Base-by-base conservation (phyloP, 148 eudicot species). In the Rheum nobile region DNA sequence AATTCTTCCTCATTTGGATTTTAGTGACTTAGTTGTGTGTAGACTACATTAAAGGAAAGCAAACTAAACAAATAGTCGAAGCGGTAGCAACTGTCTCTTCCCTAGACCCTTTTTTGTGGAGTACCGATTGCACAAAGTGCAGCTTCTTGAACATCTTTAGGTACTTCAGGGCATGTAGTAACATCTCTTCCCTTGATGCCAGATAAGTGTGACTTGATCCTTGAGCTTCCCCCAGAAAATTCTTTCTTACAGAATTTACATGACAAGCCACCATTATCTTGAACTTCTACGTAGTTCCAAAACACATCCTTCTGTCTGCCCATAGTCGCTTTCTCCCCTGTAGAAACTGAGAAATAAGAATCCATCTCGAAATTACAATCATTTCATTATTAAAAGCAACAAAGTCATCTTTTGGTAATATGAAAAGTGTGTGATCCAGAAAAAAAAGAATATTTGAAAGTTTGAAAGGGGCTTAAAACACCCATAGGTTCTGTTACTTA, bases 191-290 rank as follows among this genome's bases (percentile, higher is more conserved):
- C 73, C 35, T 46, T 71, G 38, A 71, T 71, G 12, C 73, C 73
- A 31, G 73, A 71, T 43, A 71, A 71, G 52, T 71, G 73, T 41
- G 73, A 71, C 52, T 71, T 71, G 73, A 71, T 41, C 73, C 73
- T 71, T 24, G 73, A 71, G 35, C 73, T 41, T 41, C 73, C 73
- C 3, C 73, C 73, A 24, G 34, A 71, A 46, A 71, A 71, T 28
- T 71, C 73, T 43, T 71, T 71, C 52, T 71, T 71, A 46, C 73
- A 71, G 73, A 71, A 71, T 41, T 71, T 71, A 41, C 73, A 71
- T 6, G 73, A 42, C 73, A 71, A 71, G 34, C 48, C 52, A 29
- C 73, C 73, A 43, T 46, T 46, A 43, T 71, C 73, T 26, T 22
- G 35, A 46, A 71, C 52, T 41, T 71, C 50, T 11, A 71, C 73